Conservation (phyloP, 2,329 filamentous ascomycete genomes). For the Venturia oleaginea region DNA sequence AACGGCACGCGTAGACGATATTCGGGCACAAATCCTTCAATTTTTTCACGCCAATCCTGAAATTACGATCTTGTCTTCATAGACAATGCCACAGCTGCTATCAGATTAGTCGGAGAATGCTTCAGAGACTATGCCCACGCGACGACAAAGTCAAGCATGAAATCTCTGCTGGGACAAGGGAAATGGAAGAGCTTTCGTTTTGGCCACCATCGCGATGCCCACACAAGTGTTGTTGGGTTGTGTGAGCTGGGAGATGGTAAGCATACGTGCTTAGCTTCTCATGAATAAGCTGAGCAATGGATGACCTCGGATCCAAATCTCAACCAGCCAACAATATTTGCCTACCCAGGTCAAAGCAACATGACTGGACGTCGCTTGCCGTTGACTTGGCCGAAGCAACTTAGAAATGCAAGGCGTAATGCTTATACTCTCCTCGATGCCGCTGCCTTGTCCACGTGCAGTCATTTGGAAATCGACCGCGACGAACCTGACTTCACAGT, state of each 20-base stretch:
- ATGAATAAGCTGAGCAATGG: conserved; percentile 34
- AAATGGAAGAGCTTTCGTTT: conserved; percentile 39
- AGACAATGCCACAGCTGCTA: conserved; percentile 52
- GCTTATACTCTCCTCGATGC: conserved; percentile 50
- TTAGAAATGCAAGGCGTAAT: conserved; percentile 6
- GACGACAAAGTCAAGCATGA: conserved; percentile 20
- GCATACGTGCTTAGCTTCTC: conserved; percentile 30
- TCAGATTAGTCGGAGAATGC: conserved; percentile 52
- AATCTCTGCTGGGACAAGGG: background rate
- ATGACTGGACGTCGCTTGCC: conserved; percentile 31
- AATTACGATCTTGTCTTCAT: conserved; percentile 55
- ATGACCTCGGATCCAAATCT: conserved; percentile 30
- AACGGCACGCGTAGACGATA: conserved; percentile 48
- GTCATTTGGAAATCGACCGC: conserved; percentile 47
- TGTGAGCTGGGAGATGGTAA: conserved; percentile 24
- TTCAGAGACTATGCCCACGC: conserved; percentile 44
- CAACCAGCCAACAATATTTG: conserved; percentile 25
- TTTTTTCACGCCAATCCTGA: conserved; percentile 52
- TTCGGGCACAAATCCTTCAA: conserved; percentile 43
- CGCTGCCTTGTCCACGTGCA: conserved; percentile 56
- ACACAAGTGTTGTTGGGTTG: conserved; percentile 46
- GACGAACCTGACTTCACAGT: conserved; percentile 51
- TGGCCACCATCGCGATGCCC: conserved; percentile 51
- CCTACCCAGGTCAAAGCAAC: conserved; percentile 32
- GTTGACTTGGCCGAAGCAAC: conserved; percentile 22